Conservation (phyloP, 176 grass and related monocot species). For the Triticum turgidum region DNA sequence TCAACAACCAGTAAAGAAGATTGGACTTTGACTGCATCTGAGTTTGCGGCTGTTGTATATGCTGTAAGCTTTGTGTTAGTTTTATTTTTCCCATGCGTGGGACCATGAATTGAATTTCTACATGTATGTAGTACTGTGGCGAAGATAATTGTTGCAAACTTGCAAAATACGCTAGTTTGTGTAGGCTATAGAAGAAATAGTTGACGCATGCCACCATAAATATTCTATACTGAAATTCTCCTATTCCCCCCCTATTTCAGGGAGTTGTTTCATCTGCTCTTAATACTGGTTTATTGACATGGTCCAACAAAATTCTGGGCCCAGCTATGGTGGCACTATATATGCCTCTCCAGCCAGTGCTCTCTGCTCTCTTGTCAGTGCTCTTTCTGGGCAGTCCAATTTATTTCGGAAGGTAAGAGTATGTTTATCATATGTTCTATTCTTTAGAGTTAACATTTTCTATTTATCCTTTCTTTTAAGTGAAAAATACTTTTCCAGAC, state of each 20-base stretch:
- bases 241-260: slow-evolving; percentile 34
- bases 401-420: slow-evolving; percentile 77
- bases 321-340: slow-evolving; percentile 88
- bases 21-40: slow-evolving; percentile 75
- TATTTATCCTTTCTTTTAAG: not conserved
- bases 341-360: slow-evolving; percentile 81
- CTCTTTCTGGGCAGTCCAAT: slow-evolving; percentile 86
- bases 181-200: not conserved
- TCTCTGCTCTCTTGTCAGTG: slow-evolving; percentile 72
- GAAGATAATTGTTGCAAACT: not conserved
- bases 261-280: slow-evolving; percentile 79
- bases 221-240: not conserved
- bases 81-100: not conserved
- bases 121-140: not conserved
- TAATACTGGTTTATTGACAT: slow-evolving; percentile 84
- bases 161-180: slow-evolving; percentile 5
- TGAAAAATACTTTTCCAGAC: slow-evolving; percentile 16
- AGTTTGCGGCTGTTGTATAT: slow-evolving; percentile 79
- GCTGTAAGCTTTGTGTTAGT: slow-evolving; percentile 61
- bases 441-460: not conserved
- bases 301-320: slow-evolving; percentile 92
- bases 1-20: slow-evolving; percentile 46
- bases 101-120: slow-evolving; percentile 20
- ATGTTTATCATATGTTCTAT: slow-evolving; percentile 5
- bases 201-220: not conserved